Evolutionary conservation across 2,329 filamentous ascomycete species (phyloP), one percentile per base, ranked within the genome.

Genomic region (Fusarium verrucosum): DNA sequence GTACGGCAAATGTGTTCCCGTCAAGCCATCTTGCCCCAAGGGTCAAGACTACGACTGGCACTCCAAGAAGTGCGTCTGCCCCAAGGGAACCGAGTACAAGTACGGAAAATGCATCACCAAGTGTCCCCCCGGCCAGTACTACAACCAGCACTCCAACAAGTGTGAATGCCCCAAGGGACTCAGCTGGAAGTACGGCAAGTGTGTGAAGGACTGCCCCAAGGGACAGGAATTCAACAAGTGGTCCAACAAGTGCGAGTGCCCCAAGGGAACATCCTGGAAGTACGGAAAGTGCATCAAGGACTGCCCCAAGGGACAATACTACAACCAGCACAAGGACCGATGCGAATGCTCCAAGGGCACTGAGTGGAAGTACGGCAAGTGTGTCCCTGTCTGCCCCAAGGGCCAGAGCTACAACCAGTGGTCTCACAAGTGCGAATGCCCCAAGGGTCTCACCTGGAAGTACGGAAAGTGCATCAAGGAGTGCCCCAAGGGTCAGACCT

Each of bases 331-430:
- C n/a, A 7, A 16, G 6, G 5, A 44, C 13, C 37, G 45, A 20
- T 64, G 61, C 13, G 59, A 40, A 11, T 66, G 63, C 40, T 33
- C 40, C 25, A 37, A 63, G 30, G 62, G 62, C 1, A 46, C 47
- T 5, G 23, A 28, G 10, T 53, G 25, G 25, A 55, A 64, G 47
- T 53, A 60, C 25, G 46, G 42, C 5, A 38, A 54, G 16, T 65
- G 62, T 10, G 42, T 62, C 1, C 55, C 52, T 14, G 36, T 36
- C 17, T 61, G 58, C 26, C 55, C 55, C 14, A 44, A 57, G 25
- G 51, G 45, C 6, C 59, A 62, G 32, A 49, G 44, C n/a, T 63
- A 58, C 44, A 49, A 62, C 38, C n/a, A 57, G 26, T 33, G 28
- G 20, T 35, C 37, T 26, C 25, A 62, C 13, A 26, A 51, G 25